Evolutionary conservation across 179 eudicot genomes (phyloP).

Genomic region (Drosera spatulata): DNA sequence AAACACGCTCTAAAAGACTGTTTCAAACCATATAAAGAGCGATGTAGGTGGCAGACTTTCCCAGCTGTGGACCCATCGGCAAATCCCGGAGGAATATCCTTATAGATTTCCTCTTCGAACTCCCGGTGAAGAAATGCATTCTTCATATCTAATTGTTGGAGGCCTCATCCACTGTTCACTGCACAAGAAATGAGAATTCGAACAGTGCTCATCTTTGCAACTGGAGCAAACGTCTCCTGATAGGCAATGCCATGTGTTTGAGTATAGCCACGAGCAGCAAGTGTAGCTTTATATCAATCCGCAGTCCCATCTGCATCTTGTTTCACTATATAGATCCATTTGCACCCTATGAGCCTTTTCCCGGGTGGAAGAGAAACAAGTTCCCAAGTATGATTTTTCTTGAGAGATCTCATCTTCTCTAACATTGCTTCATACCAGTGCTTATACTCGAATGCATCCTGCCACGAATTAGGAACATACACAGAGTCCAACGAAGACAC

Average conservation of each 20-base stretch:
- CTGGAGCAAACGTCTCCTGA: neutral
- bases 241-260: conserved; percentile 1
- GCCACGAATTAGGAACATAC: neutral
- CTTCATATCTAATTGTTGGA: neutral
- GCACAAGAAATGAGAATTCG: neutral
- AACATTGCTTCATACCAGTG: neutral
- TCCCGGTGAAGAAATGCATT: neutral
- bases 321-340: neutral
- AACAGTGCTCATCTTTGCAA: neutral
- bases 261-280: neutral
- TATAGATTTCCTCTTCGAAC: neutral
- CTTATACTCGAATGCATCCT: neutral
- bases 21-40: neutral
- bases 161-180: neutral
- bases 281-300: neutral
- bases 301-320: neutral
- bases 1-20: neutral
- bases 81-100: too few species aligned
- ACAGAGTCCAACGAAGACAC: too few species aligned
- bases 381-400: neutral
- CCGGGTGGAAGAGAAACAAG: neutral
- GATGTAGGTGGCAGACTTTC: neutral
- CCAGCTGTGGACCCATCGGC: neutral
- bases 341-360: neutral
- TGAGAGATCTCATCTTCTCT: neutral